Base-by-base conservation (phyloP, 306 rosid species). In the Castanospermum australe region DNA sequence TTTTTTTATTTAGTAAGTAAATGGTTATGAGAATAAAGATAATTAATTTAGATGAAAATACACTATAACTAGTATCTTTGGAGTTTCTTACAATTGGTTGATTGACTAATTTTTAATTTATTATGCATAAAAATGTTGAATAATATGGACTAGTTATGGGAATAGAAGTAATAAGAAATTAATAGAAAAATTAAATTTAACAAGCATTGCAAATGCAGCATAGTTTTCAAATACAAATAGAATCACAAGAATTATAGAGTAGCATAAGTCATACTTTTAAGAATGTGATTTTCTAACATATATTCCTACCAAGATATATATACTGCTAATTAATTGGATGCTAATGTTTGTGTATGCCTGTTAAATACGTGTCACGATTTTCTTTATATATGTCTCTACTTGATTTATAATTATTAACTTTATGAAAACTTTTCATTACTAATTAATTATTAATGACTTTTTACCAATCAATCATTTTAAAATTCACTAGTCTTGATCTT, bases 41-140 rank as follows among this genome's bases (percentile, higher is more conserved):
- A 28, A 28, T 28, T 28, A 1, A 28, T 28, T 28, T 28, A 28
- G 32, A 28, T 28, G 32, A 28, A 28, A 28, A 28, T 28, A 28
- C 32, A 28, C 3, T 68, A 22, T 68, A 66, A 47, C 69, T 73
- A 47, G 47, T 52, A 67, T 54, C 63, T 78, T 48, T 56, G 56
- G 75, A 42, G 15, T 64, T 67, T 8, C 39, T 35, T 1, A 35
- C 39, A 35, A 35, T 35, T 35, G 39, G 39, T 1, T 35, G 8
- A 59, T 3, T 9, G 24, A 56, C 4, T 33, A 32, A 33, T 32
- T 33, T 8, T 12, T 57, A 6, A 25, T 57, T 57, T 57, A 5
- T 25, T 57, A 10, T 12, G 12, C 38, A 25, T 28, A 28, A 1
- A 28, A 1, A 28, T 28, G 2, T 11, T 56, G 36, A 24, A 56